phyloP scores from a whole-genome alignment of 352 stramenopile genomes.

The Globisporangium perplexum region DNA sequence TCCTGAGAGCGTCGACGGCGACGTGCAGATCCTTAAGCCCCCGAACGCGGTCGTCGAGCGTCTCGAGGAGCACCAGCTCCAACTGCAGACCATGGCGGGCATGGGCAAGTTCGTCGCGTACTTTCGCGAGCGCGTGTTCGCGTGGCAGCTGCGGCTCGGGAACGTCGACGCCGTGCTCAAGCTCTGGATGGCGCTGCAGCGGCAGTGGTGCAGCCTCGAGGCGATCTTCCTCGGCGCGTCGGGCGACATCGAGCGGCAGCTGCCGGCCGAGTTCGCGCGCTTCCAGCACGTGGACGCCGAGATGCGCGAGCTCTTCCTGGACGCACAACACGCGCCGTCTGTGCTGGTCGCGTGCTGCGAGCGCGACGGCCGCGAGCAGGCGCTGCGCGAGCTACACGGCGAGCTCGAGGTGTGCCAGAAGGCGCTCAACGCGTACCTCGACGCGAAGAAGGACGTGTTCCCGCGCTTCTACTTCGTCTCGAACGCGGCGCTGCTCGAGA shows the following conservation, averaged over 20 bases:
- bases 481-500: conserved; percentile 92
- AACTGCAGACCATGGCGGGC: conserved; percentile 94
- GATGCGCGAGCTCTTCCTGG: conserved; percentile 72
- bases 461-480: conserved; percentile 97
- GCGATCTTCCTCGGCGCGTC: conserved; percentile 92
- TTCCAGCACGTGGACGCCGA: conserved; percentile 87
- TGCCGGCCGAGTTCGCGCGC: conserved; percentile 88
- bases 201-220: conserved; percentile 92
- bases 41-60: conserved; percentile 91
- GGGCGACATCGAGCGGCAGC: conserved; percentile 89
- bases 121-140: conserved; percentile 93
- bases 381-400: conserved; percentile 76
- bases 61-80: conserved; percentile 93
- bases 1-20: conserved; percentile 36
- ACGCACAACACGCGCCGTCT: conserved; percentile 58
- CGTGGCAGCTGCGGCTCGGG: conserved; percentile 90
- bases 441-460: conserved; percentile 96
- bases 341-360: conserved; percentile 71
- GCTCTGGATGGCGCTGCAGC: conserved; percentile 89
- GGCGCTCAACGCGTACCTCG: conserved; percentile 94
- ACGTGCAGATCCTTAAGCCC: conserved; percentile 88
- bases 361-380: conserved; percentile 68
- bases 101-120: conserved; percentile 96
- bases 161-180: conserved; percentile 93
- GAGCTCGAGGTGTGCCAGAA: conserved; percentile 95